These are phyloP conservation scores for Eleusine coracana DNA, from an alignment of 176 grass and related monocot species.

Conservation along the genomic window DNA sequence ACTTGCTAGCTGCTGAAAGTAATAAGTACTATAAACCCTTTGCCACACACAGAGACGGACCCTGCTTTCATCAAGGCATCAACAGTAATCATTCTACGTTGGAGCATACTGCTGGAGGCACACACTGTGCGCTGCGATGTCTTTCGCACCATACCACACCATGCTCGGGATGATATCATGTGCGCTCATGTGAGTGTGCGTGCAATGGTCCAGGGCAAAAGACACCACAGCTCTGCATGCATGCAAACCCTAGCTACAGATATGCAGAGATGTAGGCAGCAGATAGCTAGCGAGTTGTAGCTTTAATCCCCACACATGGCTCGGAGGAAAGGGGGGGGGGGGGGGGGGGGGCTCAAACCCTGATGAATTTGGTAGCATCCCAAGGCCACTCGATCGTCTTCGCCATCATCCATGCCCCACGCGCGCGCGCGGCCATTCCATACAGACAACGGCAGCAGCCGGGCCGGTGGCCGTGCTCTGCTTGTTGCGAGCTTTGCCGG, in stretches of 20 bases:
- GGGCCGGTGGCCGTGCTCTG: background rate
- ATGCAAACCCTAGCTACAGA: conserved; percentile 12
- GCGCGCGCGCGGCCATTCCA: background rate
- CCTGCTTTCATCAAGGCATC: background rate
- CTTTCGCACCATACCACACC: background rate
- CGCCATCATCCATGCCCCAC: background rate
- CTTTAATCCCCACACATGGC: background rate
- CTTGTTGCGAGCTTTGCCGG: background rate
- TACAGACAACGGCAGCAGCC: background rate
- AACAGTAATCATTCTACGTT: background rate
- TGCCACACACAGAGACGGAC: background rate
- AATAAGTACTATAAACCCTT: background rate
- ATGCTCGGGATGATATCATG: background rate
- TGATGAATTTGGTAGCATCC: background rate
- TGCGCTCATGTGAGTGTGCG: conserved; percentile 14
- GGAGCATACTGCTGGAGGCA: background rate
- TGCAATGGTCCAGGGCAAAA: conserved; percentile 16
- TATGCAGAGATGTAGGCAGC: background rate
- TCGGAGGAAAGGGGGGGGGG: background rate
- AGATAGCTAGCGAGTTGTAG: background rate
- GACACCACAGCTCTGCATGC: background rate
- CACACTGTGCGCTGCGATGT: background rate
- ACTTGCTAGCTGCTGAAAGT: background rate
- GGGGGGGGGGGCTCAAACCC: background rate
- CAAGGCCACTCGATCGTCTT: background rate